Evolutionary conservation across 2,329 filamentous ascomycete genomes (phyloP).

Genomic region (Paraphoma sp.): DNA sequence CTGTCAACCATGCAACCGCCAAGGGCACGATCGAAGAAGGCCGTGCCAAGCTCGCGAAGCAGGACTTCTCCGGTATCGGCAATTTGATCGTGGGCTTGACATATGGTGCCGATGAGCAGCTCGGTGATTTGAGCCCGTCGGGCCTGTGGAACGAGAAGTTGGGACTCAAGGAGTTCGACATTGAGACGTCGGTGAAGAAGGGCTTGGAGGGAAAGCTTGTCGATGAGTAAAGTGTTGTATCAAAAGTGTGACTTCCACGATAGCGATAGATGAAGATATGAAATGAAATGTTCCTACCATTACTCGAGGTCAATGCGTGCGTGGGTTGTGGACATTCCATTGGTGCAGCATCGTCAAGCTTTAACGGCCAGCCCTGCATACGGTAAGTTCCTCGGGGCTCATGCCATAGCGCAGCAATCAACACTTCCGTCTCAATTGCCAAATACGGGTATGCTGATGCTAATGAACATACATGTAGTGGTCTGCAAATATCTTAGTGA

Average conservation of each 20-base stretch:
- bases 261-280: too few species aligned
- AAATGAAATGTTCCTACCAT: too few species aligned
- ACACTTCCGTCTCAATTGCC: too few species aligned
- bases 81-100: constrained; percentile 26
- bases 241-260: neutral
- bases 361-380: too few species aligned
- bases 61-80: constrained; percentile 37
- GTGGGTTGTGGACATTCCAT: too few species aligned
- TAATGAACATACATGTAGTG: too few species aligned
- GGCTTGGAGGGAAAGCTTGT: constrained; percentile 31
- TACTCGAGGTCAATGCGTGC: too few species aligned
- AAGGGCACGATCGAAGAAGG: constrained; percentile 38
- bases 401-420: too few species aligned
- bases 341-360: too few species aligned
- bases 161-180: constrained; percentile 49
- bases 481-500: too few species aligned
- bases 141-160: constrained; percentile 51
- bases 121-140: constrained; percentile 30
- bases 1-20: constrained; percentile 50
- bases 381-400: too few species aligned
- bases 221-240: neutral
- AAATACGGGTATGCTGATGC: too few species aligned
- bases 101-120: constrained; percentile 20
- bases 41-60: constrained; percentile 45
- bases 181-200: constrained; percentile 46